Conservation (phyloP, 129 eudicot species). For the Saussurea involucrata region DNA sequence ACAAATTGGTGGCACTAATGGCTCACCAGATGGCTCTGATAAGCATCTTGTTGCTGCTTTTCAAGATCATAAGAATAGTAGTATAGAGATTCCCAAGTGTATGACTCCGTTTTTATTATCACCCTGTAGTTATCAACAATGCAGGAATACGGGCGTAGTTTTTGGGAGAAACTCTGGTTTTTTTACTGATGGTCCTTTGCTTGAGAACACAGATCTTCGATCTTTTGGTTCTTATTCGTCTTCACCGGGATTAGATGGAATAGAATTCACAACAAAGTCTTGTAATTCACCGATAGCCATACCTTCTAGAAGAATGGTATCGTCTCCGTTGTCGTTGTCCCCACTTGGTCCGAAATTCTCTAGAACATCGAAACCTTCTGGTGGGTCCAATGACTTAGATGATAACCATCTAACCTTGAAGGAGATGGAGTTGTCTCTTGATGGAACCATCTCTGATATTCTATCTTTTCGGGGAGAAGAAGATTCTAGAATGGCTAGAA, state of each 20-base stretch:
- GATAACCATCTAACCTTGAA: conserved; percentile 45
- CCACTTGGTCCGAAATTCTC: conserved; percentile 79
- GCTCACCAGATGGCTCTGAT: conserved; percentile 25
- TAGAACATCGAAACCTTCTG: conserved; percentile 34
- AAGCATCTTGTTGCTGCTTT: conserved; percentile 23
- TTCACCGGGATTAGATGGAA: conserved; percentile 29
- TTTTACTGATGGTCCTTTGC: conserved; percentile 83
- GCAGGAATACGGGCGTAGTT: conserved; percentile 30
- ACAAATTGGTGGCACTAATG: conserved; percentile 24
- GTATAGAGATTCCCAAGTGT: conserved; percentile 34
- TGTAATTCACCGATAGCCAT: conserved; percentile 33
- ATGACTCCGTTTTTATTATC: conserved; percentile 34
- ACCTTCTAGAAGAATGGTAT: conserved; percentile 39
- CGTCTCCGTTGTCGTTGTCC: conserved; percentile 65
- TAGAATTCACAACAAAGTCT: conserved; percentile 19
- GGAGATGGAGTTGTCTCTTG: conserved; percentile 65
- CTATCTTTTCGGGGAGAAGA: conserved; percentile 40
- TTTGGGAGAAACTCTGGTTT: conserved; percentile 31
- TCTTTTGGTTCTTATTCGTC: conserved; percentile 25
- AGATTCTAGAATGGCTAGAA: conserved; percentile 29
- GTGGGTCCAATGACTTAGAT: conserved; percentile 35
- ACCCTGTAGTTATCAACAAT: conserved; percentile 34
- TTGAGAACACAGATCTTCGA: conserved; percentile 40
- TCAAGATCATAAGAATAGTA: conserved; percentile 63
- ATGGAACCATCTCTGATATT: conserved; percentile 40